Evolutionary conservation across 1,284 basidiomycete species (phyloP).

Genomic region (Termitomyces sp.): DNA sequence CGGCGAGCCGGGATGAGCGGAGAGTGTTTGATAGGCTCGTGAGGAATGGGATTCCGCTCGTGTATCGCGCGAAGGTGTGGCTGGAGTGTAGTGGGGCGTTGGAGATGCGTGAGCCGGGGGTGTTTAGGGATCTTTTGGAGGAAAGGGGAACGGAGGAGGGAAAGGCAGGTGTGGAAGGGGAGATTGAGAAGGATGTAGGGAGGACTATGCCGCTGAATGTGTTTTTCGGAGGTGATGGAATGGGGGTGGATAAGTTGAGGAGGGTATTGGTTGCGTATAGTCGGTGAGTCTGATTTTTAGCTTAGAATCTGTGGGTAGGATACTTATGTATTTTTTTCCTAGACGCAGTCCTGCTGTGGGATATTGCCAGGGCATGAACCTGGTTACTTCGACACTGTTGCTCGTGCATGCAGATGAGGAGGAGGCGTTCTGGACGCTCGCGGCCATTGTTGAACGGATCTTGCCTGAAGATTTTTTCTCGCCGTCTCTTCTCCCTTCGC

Average conservation of each 20-base stretch:
- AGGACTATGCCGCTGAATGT: slow-evolving; percentile 94
- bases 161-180: slow-evolving; percentile 56
- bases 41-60: slow-evolving; percentile 82
- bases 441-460: slow-evolving; percentile 83
- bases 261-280: slow-evolving; percentile 89
- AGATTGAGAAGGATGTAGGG: slow-evolving; percentile 96
- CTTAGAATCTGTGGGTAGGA: not conserved
- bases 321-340: slow-evolving; percentile 4
- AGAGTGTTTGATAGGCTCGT: slow-evolving; percentile 78
- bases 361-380: slow-evolving; percentile 94
- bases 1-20: slow-evolving; percentile 71
- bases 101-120: slow-evolving; percentile 88
- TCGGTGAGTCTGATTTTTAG: slow-evolving; percentile 47
- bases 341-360: slow-evolving; percentile 83
- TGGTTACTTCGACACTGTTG: slow-evolving; percentile 89
- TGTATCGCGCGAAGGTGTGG: slow-evolving; percentile 87
- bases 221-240: slow-evolving; percentile 94
- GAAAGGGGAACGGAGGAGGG: slow-evolving; percentile 41
- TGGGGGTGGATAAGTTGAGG: slow-evolving; percentile 87
- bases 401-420: slow-evolving; percentile 92
- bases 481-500: slow-evolving; percentile 78
- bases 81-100: slow-evolving; percentile 88
- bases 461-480: slow-evolving; percentile 84
- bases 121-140: slow-evolving; percentile 81
- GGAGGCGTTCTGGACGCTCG: slow-evolving; percentile 95